Conservation (phyloP, 768 basidiomycete genomes). For the Amanita thiersii region DNA sequence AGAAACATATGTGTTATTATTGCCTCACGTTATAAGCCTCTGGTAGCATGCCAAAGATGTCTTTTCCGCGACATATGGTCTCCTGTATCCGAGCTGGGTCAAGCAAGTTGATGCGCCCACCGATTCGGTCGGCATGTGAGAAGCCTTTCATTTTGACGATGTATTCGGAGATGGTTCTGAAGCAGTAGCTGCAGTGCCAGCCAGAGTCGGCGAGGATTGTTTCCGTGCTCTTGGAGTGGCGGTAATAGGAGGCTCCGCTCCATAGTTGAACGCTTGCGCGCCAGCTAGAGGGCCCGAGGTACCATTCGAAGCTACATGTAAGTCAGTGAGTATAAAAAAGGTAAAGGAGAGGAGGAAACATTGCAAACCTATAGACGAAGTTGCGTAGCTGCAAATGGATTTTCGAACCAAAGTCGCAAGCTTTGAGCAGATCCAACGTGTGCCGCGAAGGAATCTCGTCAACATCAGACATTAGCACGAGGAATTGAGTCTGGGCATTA, state of each 20-base stretch:
- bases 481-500: constrained; percentile 19
- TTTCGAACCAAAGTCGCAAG: constrained; percentile 42
- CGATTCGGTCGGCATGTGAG: constrained; percentile 56
- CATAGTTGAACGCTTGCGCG: constrained; percentile 45
- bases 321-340: neutral
- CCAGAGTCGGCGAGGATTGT: constrained; percentile 51
- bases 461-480: constrained; percentile 55
- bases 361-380: constrained; percentile 47
- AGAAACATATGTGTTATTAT: constrained; percentile 1
- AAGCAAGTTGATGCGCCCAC: constrained; percentile 36
- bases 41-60: constrained; percentile 60
- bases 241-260: constrained; percentile 34
- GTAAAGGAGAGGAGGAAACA: neutral
- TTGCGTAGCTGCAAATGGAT: constrained; percentile 57
- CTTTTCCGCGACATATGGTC: constrained; percentile 50
- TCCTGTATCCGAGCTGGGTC: constrained; percentile 45
- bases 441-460: constrained; percentile 53
- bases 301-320: constrained; percentile 44
- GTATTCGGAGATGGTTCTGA: constrained; percentile 50
- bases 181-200: constrained; percentile 67
- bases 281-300: constrained; percentile 45
- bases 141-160: constrained; percentile 52
- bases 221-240: constrained; percentile 40
- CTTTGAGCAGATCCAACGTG: constrained; percentile 41
- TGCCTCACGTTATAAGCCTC: constrained; percentile 45